A percentile compares a stretch with the other conserved stretches of the same genome.
phyloP scores from a whole-genome alignment of 495 filamentous ascomycete genomes.

The Sabuloglossum arenarium region DNA sequence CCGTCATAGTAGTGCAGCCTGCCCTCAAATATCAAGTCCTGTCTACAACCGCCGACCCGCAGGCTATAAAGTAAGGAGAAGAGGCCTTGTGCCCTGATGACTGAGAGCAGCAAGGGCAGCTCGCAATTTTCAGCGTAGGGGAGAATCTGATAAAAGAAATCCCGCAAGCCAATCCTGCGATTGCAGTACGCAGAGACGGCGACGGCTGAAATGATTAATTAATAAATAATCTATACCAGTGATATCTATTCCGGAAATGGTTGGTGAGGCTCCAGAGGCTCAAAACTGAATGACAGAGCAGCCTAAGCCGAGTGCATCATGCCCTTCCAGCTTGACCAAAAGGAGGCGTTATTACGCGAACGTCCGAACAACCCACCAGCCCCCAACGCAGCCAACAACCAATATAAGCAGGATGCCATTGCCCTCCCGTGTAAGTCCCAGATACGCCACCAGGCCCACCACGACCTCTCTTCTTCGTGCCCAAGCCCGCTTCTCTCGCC shows the following conservation, averaged over 20 bases:
- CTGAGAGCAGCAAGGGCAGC: too few relatives aligned
- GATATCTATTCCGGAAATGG: neutral
- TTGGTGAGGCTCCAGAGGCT: neutral
- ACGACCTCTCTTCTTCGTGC: constrained; percentile 34
- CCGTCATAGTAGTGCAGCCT: too few relatives aligned
- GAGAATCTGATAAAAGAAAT: too few relatives aligned
- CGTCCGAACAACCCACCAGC: constrained; percentile 14
- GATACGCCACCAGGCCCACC: constrained; percentile 34
- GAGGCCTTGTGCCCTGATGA: too few relatives aligned
- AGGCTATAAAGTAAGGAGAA: too few relatives aligned
- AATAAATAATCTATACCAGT: neutral
- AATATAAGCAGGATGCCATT: constrained; percentile 26
- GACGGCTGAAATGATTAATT: neutral
- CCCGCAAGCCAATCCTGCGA: too few relatives aligned
- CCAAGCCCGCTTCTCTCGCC: constrained; percentile 24
- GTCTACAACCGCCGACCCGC: too few relatives aligned
- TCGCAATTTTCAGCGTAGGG: neutral
- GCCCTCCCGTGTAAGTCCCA: constrained; percentile 40
- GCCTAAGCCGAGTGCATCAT: neutral
- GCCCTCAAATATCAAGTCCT: too few relatives aligned
- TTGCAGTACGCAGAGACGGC: neutral
- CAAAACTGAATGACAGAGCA: neutral
- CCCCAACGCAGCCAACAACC: constrained; percentile 22
- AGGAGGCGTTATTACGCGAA: neutral
- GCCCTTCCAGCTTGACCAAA: neutral